Evolutionary conservation across 2,329 filamentous ascomycete species (phyloP).

Genomic region (Madurella fahalii): DNA sequence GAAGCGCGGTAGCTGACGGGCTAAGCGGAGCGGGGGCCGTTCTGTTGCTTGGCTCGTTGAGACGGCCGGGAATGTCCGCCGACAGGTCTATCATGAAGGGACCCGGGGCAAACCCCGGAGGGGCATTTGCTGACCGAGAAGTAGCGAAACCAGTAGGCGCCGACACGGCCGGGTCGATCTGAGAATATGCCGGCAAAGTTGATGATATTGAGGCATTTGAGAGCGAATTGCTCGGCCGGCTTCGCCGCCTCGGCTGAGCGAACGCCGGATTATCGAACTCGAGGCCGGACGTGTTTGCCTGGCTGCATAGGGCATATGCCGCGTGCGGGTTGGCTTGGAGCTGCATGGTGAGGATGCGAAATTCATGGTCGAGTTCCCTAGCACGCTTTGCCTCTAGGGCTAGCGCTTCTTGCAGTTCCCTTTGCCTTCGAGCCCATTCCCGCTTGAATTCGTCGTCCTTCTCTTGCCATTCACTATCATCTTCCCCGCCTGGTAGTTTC

Average conservation of each 20-base stretch:
- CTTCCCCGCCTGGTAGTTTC: slow-evolving; percentile 57
- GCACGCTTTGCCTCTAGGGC: slow-evolving; percentile 45
- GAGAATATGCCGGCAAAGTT: slow-evolving; percentile 36
- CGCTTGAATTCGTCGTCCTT: slow-evolving; percentile 49
- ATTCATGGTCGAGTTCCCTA: slow-evolving; percentile 45
- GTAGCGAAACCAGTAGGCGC: slow-evolving; percentile 48
- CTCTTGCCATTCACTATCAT: slow-evolving; percentile 54
- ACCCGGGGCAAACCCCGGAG: slow-evolving; percentile 48
- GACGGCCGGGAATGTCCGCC: slow-evolving; percentile 38
- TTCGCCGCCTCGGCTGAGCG: slow-evolving; percentile 45
- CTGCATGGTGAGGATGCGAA: slow-evolving; percentile 45
- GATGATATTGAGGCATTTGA: slow-evolving; percentile 40
- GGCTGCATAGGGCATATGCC: slow-evolving; percentile 40
- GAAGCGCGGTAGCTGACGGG: slow-evolving; percentile 67
- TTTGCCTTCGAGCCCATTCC: slow-evolving; percentile 53
- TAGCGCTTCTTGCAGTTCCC: slow-evolving; percentile 49
- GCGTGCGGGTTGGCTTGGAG: slow-evolving; percentile 34
- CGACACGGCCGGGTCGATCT: slow-evolving; percentile 32
- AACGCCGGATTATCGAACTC: slow-evolving; percentile 45
- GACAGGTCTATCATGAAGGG: slow-evolving; percentile 48
- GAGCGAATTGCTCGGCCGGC: slow-evolving; percentile 46
- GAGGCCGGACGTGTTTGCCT: slow-evolving; percentile 40
- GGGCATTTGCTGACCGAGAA: slow-evolving; percentile 36
- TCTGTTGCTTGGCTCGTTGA: slow-evolving; percentile 61
- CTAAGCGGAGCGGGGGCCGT: slow-evolving; percentile 67